Evolutionary conservation across 2,329 filamentous ascomycete genomes (phyloP).

Genomic region (Botryotinia calthae): DNA sequence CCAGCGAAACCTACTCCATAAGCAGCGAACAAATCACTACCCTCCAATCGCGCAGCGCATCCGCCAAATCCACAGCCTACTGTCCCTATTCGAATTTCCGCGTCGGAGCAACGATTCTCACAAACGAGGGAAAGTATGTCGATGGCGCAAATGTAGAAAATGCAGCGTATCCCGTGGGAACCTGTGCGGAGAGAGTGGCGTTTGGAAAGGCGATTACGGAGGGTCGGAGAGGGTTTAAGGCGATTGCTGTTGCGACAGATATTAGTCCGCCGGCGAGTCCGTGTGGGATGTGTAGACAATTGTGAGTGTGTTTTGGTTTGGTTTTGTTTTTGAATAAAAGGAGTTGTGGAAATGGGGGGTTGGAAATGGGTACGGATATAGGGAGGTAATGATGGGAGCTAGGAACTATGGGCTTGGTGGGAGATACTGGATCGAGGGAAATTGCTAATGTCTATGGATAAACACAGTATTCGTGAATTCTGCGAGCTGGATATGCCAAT

Average conservation of each 20-base stretch:
- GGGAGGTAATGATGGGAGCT: neutral
- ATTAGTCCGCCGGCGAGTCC: slow-evolving; percentile 68
- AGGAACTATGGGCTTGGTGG: neutral
- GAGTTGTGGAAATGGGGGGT: neutral
- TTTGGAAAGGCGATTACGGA: slow-evolving; percentile 72
- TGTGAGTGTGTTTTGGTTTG: slow-evolving; percentile 52
- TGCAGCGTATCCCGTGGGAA: slow-evolving; percentile 85
- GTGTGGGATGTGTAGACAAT: slow-evolving; percentile 95
- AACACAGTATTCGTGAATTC: slow-evolving; percentile 70
- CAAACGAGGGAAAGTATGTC: slow-evolving; percentile 47
- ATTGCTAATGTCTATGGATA: neutral
- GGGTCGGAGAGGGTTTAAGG: slow-evolving; percentile 57
- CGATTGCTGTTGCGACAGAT: slow-evolving; percentile 83
- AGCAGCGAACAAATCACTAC: slow-evolving; percentile 61
- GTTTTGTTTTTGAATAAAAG: neutral
- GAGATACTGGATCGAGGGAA: neutral
- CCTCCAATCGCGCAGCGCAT: slow-evolving; percentile 65
- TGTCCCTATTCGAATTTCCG: slow-evolving; percentile 71
- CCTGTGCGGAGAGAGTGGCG: slow-evolving; percentile 90
- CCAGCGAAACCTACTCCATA: slow-evolving; percentile 46
- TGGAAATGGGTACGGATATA: neutral
- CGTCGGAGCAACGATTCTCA: slow-evolving; percentile 79
- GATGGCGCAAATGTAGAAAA: slow-evolving; percentile 91
- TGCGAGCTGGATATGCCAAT: slow-evolving; percentile 68
- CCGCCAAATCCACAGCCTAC: slow-evolving; percentile 77